phyloP scores from a whole-genome alignment of 1,284 basidiomycete species.

The Schizopora paradoxa region DNA sequence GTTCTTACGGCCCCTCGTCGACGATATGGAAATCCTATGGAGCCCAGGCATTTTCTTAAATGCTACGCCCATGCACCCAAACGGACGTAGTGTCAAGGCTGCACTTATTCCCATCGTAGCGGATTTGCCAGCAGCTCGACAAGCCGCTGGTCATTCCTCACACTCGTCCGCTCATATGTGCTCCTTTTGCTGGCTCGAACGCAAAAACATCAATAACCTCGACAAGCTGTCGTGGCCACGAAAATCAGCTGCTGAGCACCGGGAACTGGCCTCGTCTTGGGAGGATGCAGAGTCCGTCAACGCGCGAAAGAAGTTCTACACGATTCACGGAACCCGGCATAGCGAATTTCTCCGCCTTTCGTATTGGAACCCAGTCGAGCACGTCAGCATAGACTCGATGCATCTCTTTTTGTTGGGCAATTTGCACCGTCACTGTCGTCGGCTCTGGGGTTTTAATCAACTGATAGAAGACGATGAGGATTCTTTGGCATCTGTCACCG shows the following conservation, averaged over 20 bases:
- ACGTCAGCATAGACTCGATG: conserved; percentile 32
- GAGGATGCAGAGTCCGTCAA: conserved; percentile 12
- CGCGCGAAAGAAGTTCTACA: conserved; percentile 15
- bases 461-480: not conserved
- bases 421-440: conserved; percentile 25
- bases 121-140: conserved; percentile 24
- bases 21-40: conserved; percentile 21
- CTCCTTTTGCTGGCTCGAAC: conserved; percentile 17
- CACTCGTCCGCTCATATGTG: conserved; percentile 20
- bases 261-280: conserved; percentile 21
- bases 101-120: conserved; percentile 24
- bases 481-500: not conserved
- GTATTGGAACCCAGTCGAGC: conserved; percentile 33
- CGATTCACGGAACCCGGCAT: conserved; percentile 24
- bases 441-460: conserved; percentile 26
- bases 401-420: conserved; percentile 29
- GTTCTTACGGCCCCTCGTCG: conserved; percentile 21
- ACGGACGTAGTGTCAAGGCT: conserved; percentile 14
- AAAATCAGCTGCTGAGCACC: conserved; percentile 19
- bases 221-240: conserved; percentile 23
- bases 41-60: conserved; percentile 14
- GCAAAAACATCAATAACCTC: conserved; percentile 27
- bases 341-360: conserved; percentile 24
- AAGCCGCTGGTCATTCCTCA: conserved; percentile 14
- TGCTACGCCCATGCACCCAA: not conserved